Conservation (phyloP, 2,329 filamentous ascomycete genomes). For the Bimuria novae-zelandiae region DNA sequence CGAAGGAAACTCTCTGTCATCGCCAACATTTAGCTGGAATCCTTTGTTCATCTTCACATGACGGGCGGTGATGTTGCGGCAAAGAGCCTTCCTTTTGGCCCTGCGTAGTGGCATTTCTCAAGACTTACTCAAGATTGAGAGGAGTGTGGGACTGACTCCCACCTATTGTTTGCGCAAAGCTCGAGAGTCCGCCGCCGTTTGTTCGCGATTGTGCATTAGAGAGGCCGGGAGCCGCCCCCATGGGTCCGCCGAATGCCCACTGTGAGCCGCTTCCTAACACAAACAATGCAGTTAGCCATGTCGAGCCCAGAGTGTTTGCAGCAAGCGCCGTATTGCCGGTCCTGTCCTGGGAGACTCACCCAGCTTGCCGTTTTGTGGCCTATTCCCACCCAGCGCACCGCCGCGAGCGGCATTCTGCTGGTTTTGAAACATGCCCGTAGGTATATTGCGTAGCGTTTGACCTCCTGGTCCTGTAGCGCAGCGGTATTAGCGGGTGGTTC, state of each 20-base stretch:
- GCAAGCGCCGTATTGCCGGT: not conserved
- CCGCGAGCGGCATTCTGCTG: slow-evolving; percentile 57
- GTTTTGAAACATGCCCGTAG: slow-evolving; percentile 57
- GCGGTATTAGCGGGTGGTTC: slow-evolving; percentile 16
- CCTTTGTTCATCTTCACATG: not conserved
- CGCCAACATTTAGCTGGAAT: slow-evolving; percentile 26
- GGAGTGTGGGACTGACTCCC: slow-evolving; percentile 59
- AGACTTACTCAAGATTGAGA: slow-evolving; percentile 62
- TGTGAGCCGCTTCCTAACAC: slow-evolving; percentile 57
- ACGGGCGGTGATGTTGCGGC: not conserved
- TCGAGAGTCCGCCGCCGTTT: slow-evolving; percentile 55
- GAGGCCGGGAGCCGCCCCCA: slow-evolving; percentile 58
- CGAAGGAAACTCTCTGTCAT: slow-evolving; percentile 64
- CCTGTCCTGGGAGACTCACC: slow-evolving; percentile 47
- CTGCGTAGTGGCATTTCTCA: slow-evolving; percentile 13
- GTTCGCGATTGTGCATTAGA: slow-evolving; percentile 56
- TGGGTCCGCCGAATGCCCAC: slow-evolving; percentile 62
- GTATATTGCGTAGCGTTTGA: slow-evolving; percentile 58
- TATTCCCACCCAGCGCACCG: slow-evolving; percentile 53
- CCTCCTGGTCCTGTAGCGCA: slow-evolving; percentile 51
- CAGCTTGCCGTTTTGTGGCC: slow-evolving; percentile 60
- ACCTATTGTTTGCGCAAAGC: slow-evolving; percentile 61
- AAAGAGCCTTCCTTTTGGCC: slow-evolving; percentile 8
- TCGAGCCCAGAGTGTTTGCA: not conserved
- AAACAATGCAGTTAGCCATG: slow-evolving; percentile 24